Evolutionary conservation across 1,139 yeast species (phyloP), one percentile per base, ranked within the genome.

Genomic region (Blastobotrys arbuscula): DNA sequence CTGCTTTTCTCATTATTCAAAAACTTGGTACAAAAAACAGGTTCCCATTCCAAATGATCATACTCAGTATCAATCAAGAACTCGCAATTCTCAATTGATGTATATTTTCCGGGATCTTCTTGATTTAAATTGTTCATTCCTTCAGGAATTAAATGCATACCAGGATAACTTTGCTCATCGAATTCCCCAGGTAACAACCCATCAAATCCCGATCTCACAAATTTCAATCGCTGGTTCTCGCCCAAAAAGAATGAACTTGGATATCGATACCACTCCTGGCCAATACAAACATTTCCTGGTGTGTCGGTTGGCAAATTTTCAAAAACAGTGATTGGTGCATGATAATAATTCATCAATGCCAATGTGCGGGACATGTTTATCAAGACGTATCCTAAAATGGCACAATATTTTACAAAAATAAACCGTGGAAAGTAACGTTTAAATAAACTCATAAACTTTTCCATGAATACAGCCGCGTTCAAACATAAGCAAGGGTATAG

Each of bases 201-300:
- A 61, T 82, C 79, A 65, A 90, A 90, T 1, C 94, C 95, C 50
- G 89, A 82, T 50, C 73, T 71, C 8, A 86, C 79, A 64, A 87
- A 90, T 56, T 72, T 71, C 24, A 88, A 67, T 53, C 96, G 71
- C 51, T 72, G 71, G 51, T 76, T 69, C 33, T 76, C 73, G 1
- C 85, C 83, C 21, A 90, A 69, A 61, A 89, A 86, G 63, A 89
- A 84, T 0, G 97, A 89, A 1, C 85, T 81, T 12, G 97, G 97
- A 67, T 72, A 90, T 61, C 92, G 86, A 61, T 88, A 88, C 97
- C 97, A 90, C 68, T 92, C 97, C 52, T 96, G 77, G 2, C 96
- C 97, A 20, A 86, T 75, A 64, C 97, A 92, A 0, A 90, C 82
- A 3, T 72, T 70, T n/a, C 18, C 19, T 12, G 15, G 19, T 1